Conservation (phyloP, 2,329 filamentous ascomycete species). For the Cephalotrichum gorgonifer region DNA sequence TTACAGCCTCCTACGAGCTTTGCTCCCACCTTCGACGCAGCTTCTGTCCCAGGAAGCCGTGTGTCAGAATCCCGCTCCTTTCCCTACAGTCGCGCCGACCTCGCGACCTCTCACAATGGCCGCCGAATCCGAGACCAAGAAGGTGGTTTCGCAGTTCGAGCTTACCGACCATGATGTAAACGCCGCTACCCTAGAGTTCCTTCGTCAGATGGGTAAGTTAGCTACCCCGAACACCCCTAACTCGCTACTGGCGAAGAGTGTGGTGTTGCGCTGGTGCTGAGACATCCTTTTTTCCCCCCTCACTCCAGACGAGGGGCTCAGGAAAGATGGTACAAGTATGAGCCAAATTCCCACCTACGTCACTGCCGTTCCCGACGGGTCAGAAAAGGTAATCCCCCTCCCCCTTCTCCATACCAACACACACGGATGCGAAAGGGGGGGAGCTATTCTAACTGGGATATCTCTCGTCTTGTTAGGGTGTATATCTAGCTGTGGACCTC, state of each 20-base stretch:
- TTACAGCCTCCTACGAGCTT: constrained; percentile 9
- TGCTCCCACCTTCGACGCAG: constrained; percentile 21
- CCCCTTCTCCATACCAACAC: background rate
- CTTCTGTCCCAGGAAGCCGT: constrained; percentile 31
- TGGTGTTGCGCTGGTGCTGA: background rate
- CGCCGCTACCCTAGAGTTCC: constrained; percentile 73
- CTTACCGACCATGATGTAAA: constrained; percentile 71
- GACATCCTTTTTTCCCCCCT: background rate
- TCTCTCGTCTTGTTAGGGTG: constrained; percentile 50
- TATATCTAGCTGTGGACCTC: constrained; percentile 95
- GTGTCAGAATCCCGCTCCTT: constrained; percentile 44
- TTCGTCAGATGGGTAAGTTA: constrained; percentile 66
- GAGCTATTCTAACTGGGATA: constrained; percentile 4
- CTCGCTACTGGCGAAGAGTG: background rate
- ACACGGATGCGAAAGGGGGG: no score
- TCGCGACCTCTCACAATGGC: constrained; percentile 50
- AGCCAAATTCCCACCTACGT: constrained; percentile 98
- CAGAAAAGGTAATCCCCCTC: constrained; percentile 68
- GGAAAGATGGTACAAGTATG: constrained; percentile 67
- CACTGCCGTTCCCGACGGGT: constrained; percentile 90
- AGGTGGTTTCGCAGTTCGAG: constrained; percentile 76
- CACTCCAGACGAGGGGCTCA: constrained; percentile 63
- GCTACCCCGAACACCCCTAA: background rate
- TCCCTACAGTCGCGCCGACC: constrained; percentile 41
- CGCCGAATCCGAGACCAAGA: constrained; percentile 61